phyloP scores from a whole-genome alignment of 2,329 filamentous ascomycete genomes.

The Verticillium albo-atrum region DNA sequence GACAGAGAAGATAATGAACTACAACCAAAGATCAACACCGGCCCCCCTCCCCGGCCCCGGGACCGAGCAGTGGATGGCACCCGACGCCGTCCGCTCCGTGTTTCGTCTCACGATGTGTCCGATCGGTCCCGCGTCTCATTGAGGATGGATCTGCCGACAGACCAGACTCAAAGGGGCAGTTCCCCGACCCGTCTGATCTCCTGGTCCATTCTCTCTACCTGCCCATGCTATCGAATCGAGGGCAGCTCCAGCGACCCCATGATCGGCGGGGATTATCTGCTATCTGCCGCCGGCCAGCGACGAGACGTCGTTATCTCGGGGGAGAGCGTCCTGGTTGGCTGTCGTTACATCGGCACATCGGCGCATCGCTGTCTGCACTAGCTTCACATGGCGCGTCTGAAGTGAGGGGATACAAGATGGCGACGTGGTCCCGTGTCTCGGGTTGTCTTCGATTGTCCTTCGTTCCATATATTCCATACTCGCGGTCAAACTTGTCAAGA shows the following conservation, averaged over 20 bases:
- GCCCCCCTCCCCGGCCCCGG: neutral
- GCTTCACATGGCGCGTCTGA: too few species aligned
- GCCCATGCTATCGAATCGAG: too few species aligned
- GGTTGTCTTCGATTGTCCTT: too few species aligned
- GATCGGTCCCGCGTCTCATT: neutral
- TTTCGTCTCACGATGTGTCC: neutral
- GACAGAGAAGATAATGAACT: neutral
- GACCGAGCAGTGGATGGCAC: neutral
- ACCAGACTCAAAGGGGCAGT: neutral
- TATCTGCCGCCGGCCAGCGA: neutral
- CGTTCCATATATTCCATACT: too few species aligned
- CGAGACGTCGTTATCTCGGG: neutral
- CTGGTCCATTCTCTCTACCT: neutral
- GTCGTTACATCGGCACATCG: neutral
- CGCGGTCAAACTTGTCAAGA: too few species aligned
- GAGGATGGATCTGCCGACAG: neutral
- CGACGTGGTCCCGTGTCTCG: neutral
- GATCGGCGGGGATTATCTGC: neutral
- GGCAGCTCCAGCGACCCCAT: neutral
- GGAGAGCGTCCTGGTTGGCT: neutral
- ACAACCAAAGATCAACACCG: too few species aligned
- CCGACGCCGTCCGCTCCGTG: neutral
- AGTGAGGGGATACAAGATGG: neutral
- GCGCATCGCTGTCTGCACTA: neutral
- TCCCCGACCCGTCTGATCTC: neutral